phyloP scores from a whole-genome alignment of 78 protist species.

The Monocercomonoides exilis region DNA sequence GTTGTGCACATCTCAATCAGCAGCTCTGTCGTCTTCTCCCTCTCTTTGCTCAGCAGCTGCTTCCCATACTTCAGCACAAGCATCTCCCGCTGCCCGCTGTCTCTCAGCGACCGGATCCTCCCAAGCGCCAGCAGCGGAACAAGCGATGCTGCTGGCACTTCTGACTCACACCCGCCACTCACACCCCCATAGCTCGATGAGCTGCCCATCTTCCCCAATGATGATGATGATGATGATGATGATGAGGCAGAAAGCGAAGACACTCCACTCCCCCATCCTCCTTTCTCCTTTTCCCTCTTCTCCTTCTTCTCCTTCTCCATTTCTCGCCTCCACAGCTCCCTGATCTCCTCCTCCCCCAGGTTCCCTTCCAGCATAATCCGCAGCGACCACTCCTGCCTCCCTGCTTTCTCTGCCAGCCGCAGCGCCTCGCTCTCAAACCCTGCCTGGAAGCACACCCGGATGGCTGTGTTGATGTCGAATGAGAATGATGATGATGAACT shows the following conservation, averaged over 20 bases:
- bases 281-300: not conserved
- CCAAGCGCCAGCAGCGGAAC: too few relatives aligned
- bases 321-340: not conserved
- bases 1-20: slow-evolving; percentile 60
- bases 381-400: not conserved
- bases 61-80: slow-evolving; percentile 57
- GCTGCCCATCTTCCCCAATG: not conserved
- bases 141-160: too few relatives aligned
- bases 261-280: too few relatives aligned
- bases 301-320: not conserved
- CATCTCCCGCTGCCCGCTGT: not conserved
- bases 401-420: not conserved
- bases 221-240: too few relatives aligned
- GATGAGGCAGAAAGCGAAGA: too few relatives aligned
- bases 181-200: too few relatives aligned
- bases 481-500: not conserved
- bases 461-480: not conserved
- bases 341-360: too few relatives aligned
- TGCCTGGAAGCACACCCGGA: not conserved
- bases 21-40: slow-evolving; percentile 54
- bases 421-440: not conserved
- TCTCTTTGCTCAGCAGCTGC: slow-evolving; percentile 40
- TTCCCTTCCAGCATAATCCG: not conserved
- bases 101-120: not conserved
- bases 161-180: too few relatives aligned